Conservation (phyloP, 2,329 filamentous ascomycete species). For the Stemphylium vesicarium region DNA sequence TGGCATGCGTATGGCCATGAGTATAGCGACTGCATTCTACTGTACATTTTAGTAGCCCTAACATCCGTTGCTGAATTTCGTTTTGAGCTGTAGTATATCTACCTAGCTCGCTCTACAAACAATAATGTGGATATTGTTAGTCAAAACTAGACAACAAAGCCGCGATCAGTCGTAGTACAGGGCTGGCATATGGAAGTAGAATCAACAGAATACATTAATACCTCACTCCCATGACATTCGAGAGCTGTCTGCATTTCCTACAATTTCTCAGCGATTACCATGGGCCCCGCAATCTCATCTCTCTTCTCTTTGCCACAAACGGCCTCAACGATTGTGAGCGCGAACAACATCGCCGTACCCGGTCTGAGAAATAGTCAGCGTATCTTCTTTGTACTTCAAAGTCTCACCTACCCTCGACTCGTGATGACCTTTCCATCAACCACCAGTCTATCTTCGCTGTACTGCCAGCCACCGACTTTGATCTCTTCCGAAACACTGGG, state of each 20-base stretch:
- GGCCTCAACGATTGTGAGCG: constrained; percentile 48
- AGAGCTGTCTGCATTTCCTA: constrained; percentile 8
- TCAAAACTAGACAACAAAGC: too few species aligned
- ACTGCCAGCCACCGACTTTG: constrained; percentile 41
- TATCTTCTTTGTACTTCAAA: background rate
- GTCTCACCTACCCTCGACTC: constrained; percentile 39
- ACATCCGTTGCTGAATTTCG: too few species aligned
- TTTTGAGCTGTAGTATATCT: too few species aligned
- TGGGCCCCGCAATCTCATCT: constrained; percentile 58
- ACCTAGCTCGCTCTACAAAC: too few species aligned
- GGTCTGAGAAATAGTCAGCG: constrained; percentile 29
- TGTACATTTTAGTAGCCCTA: too few species aligned
- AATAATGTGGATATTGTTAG: too few species aligned
- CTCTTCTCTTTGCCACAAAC: constrained; percentile 53
- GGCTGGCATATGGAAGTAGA: too few species aligned
- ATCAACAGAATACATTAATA: too few species aligned
- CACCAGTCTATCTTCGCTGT: constrained; percentile 46
- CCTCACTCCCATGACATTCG: too few species aligned
- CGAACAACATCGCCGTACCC: constrained; percentile 48
- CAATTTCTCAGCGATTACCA: constrained; percentile 49
- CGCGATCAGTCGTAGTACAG: too few species aligned
- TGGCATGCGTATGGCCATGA: too few species aligned
- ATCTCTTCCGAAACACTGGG: constrained; percentile 47
- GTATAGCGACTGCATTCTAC: too few species aligned
- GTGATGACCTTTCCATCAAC: constrained; percentile 47